These are phyloP conservation scores for Avicennia marina DNA, from an alignment of 257 asterid genomes.

Conservation along the genomic window DNA sequence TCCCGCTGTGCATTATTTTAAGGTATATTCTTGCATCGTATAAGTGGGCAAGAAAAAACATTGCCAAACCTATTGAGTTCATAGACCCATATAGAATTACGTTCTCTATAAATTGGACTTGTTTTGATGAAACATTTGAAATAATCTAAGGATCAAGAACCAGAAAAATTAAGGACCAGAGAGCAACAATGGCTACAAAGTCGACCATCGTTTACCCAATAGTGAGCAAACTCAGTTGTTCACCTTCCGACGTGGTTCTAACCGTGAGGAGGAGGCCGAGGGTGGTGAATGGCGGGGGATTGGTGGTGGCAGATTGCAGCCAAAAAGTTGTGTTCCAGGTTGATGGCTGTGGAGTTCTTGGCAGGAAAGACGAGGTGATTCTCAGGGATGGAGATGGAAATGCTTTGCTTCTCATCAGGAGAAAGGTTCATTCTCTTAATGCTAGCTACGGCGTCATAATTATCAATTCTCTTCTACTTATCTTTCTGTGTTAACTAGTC, in stretches of 20 bases:
- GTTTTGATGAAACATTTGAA: not conserved
- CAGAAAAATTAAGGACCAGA: not conserved
- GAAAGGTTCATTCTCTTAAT: too few relatives aligned
- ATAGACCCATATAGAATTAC: not conserved
- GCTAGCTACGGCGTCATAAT: too few relatives aligned
- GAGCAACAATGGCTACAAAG: slow-evolving; percentile 26
- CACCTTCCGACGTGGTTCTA: slow-evolving; percentile 47
- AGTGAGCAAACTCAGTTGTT: slow-evolving; percentile 71
- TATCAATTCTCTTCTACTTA: too few relatives aligned
- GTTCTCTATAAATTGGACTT: slow-evolving; percentile 23
- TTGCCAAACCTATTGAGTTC: slow-evolving; percentile 22
- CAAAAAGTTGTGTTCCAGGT: slow-evolving; percentile 50
- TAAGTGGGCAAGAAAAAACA: slow-evolving; percentile 16
- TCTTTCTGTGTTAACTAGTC: not conserved
- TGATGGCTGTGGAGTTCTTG: slow-evolving; percentile 82
- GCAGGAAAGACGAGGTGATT: slow-evolving; percentile 58
- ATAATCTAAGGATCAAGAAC: not conserved
- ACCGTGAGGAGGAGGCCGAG: slow-evolving; percentile 69
- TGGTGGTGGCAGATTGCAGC: slow-evolving; percentile 46
- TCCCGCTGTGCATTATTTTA: not conserved
- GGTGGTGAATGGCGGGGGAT: slow-evolving; percentile 84
- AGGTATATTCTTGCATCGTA: not conserved
- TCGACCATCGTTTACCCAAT: slow-evolving; percentile 27
- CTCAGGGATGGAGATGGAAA: slow-evolving; percentile 53
- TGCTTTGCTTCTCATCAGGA: slow-evolving; percentile 57